Percentiles rank a stretch among this genome's conserved stretches.
Evolutionary conservation across 768 basidiomycete genomes (phyloP).

Genomic region (Amanita polypyramis): DNA sequence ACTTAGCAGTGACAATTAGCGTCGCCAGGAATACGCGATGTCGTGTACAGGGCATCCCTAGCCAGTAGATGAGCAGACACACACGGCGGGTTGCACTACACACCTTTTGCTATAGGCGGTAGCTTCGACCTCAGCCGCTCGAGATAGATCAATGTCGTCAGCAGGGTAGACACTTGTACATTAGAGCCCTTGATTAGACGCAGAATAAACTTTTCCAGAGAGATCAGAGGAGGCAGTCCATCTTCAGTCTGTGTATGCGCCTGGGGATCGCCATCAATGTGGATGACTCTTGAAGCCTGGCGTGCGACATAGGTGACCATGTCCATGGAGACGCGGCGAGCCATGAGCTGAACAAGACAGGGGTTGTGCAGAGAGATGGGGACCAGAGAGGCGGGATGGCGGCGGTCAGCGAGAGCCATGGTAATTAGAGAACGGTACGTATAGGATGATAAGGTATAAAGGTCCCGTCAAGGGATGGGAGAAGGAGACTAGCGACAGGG

Average conservation of each 20-base stretch:
- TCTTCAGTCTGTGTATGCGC: constrained; percentile 14
- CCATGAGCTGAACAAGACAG: constrained; percentile 69
- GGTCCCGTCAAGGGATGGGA: constrained; percentile 9
- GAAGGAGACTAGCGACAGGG: neutral
- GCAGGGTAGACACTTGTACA: constrained; percentile 84
- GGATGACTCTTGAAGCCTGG: constrained; percentile 67
- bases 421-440: constrained; percentile 4
- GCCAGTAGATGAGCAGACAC: constrained; percentile 9
- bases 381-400: constrained; percentile 76
- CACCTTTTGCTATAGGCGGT: constrained; percentile 79
- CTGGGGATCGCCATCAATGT: constrained; percentile 50
- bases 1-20: constrained; percentile 93
- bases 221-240: constrained; percentile 26
- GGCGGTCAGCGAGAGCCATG: constrained; percentile 12
- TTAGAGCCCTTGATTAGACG: constrained; percentile 72
- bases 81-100: constrained; percentile 13
- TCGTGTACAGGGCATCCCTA: constrained; percentile 81
- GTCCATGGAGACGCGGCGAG: constrained; percentile 65
- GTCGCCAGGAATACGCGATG: constrained; percentile 95
- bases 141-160: constrained; percentile 87
- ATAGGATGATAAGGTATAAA: constrained; percentile 6
- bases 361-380: constrained; percentile 71
- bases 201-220: constrained; percentile 77
- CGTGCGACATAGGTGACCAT: constrained; percentile 84
- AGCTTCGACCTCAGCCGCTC: constrained; percentile 76